These are phyloP conservation scores for Microdochium paspali DNA, from an alignment of 2,329 filamentous ascomycete species.

Conservation along the genomic window DNA sequence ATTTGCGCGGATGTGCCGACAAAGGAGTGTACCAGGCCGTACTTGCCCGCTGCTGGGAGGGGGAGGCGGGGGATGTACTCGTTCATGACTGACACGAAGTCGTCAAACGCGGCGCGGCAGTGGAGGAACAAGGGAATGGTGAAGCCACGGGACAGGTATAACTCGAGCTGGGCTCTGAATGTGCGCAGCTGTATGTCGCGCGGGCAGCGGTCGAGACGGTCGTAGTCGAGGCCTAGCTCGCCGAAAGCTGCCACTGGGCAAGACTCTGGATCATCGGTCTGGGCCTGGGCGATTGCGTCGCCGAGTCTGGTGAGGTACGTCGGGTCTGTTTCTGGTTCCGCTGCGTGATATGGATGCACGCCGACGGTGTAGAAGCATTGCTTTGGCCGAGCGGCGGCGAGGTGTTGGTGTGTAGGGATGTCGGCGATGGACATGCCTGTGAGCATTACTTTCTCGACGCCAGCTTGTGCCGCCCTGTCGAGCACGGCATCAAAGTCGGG, in stretches of 20 bases:
- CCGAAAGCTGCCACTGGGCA: slow-evolving; percentile 33
- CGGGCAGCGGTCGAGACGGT: slow-evolving; percentile 29
- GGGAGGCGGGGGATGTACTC: slow-evolving; percentile 27
- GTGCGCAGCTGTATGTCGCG: slow-evolving; percentile 29
- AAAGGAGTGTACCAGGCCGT: slow-evolving; percentile 28
- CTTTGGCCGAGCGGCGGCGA: slow-evolving; percentile 16
- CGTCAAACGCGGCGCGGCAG: slow-evolving; percentile 29
- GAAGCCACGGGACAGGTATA: slow-evolving; percentile 20
- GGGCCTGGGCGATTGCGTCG: slow-evolving; percentile 10
- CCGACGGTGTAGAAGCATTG: slow-evolving; percentile 35
- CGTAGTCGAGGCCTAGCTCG: slow-evolving; percentile 41
- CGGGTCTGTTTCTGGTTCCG: slow-evolving; percentile 24
- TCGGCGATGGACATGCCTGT: slow-evolving; percentile 27
- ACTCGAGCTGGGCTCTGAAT: slow-evolving; percentile 30
- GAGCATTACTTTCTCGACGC: slow-evolving; percentile 30
- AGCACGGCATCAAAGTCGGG: slow-evolving; percentile 32
- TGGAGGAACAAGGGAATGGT: slow-evolving; percentile 29
- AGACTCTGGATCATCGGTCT: slow-evolving; percentile 8
- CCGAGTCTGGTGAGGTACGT: slow-evolving; percentile 14
- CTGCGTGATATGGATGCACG: slow-evolving; percentile 39
- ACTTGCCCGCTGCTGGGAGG: slow-evolving; percentile 1
- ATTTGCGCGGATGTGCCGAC: slow-evolving; percentile 29
- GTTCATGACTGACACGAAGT: slow-evolving; percentile 29
- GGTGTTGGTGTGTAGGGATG: slow-evolving; percentile 14
- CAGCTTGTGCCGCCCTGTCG: slow-evolving; percentile 27